Evolutionary conservation across 768 basidiomycete genomes (phyloP).

Genomic region (Mycena amicta): DNA sequence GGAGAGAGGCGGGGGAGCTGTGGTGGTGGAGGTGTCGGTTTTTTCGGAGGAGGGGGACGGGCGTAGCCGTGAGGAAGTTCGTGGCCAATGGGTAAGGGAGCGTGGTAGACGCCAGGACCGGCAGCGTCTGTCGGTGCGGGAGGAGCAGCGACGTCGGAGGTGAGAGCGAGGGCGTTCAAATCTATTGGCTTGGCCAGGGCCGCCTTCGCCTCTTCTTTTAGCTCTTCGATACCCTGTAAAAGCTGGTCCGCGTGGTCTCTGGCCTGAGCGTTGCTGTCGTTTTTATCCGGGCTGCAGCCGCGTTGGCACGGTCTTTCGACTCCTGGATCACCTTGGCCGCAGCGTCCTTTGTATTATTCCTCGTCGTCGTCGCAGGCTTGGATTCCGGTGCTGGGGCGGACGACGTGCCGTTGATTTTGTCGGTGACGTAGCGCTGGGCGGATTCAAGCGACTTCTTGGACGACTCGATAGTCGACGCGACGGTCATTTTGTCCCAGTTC

Average conservation of each 20-base stretch:
- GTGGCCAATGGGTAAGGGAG: conserved; percentile 87
- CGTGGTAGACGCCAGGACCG: conserved; percentile 57
- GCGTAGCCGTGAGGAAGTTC: conserved; percentile 91
- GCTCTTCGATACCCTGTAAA: conserved; percentile 65
- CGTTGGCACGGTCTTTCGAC: conserved; percentile 47
- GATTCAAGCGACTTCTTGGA: conserved; percentile 51
- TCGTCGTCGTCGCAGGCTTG: conserved; percentile 37
- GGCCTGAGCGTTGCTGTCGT: conserved; percentile 47
- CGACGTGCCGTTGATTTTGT: conserved; percentile 47
- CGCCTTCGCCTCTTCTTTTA: conserved; percentile 73
- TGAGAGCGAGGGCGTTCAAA: conserved; percentile 28
- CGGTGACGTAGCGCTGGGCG: conserved; percentile 53
- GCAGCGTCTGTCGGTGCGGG: conserved; percentile 20
- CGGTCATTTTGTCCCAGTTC: conserved; percentile 77
- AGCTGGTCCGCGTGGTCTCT: conserved; percentile 51
- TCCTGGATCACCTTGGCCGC: conserved; percentile 42
- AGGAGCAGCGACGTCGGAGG: conserved; percentile 27
- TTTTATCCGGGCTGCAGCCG: conserved; percentile 48
- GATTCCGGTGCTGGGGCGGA: conserved; percentile 30
- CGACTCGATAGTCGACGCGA: conserved; percentile 57
- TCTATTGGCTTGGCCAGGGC: conserved; percentile 55
- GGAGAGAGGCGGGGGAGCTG: conserved; percentile 83
- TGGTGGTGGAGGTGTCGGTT: conserved; percentile 29
- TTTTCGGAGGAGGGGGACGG: conserved; percentile 58
- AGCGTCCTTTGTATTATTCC: conserved; percentile 31